Base-by-base conservation (phyloP, 192 early-diverging fungal genomes). In the Backusella parvicylindrica region DNA sequence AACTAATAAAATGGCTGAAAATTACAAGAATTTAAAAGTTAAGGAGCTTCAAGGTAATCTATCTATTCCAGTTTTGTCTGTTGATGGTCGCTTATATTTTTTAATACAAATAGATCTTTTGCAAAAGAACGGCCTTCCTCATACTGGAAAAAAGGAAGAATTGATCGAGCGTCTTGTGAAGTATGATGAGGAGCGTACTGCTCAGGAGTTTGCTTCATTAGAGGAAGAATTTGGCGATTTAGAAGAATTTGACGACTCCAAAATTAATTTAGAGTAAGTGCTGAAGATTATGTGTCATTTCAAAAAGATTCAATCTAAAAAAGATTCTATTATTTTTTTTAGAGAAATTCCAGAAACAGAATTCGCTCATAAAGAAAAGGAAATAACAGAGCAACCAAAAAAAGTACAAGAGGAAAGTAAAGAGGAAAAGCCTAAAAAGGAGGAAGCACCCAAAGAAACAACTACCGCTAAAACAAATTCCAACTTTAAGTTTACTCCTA, bases 91-190 rank as follows among this genome's bases (percentile, higher is more conserved):
- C 26, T 16, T 28, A 50, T 43, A 15, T 63, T 18, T 66, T 36
- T 30, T 33, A 50, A 33, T 63, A 8, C 23, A 13, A 26, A 4
- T 63, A 81, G 88, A 89, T 26, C 77, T 87, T 67, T 75, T 92
- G 4, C 79, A 83, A 28, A 84, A 86, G 41, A 78, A 77, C 30
- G 83, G 84, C 49, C 77, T 92, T 50, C 83, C 89, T 13, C 81
- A 83, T 64, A 81, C 82, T 40, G 91, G 91, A 31, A 92, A 89
- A 73, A 92, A 92, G 76, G 89, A 90, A 21, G 91, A 92, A 23
- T 78, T 92, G 37, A 82, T 92, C 64, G 82, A 84, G 23, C 83
- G 91, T 60, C 75, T 92, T 16, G 56, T 92, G 38, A 84, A 87
- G 60, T 84, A 90, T 63, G 81, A 86, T 72, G 79, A 86, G 56